These are phyloP conservation scores for Trametes cingulata DNA, from an alignment of 768 basidiomycete species.

Conservation along the genomic window DNA sequence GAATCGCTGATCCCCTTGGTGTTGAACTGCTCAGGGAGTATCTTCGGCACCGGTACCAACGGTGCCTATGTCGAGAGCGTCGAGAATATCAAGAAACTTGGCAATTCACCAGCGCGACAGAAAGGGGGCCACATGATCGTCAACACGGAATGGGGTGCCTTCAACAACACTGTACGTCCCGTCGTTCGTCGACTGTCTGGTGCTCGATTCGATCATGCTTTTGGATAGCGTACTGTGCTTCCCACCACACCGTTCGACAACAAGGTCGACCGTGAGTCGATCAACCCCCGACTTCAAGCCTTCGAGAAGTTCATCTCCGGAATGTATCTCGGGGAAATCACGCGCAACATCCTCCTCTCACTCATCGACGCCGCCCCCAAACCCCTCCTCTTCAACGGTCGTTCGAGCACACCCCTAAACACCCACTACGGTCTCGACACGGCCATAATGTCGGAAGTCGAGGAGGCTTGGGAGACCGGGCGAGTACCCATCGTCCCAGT, in stretches of 20 bases:
- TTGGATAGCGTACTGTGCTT: conserved; percentile 67
- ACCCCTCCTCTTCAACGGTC: conserved; percentile 78
- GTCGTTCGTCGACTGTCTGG: background rate
- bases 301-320: conserved; percentile 99
- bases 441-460: conserved; percentile 84
- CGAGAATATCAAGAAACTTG: conserved; percentile 81
- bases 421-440: conserved; percentile 94
- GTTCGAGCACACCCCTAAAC: conserved; percentile 71
- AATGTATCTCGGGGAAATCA: conserved; percentile 97
- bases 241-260: conserved; percentile 91
- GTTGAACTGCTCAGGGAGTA: conserved; percentile 48
- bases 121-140: conserved; percentile 86
- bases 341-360: conserved; percentile 80
- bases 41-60: conserved; percentile 98
- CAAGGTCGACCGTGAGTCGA: conserved; percentile 87
- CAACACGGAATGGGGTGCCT: conserved; percentile 98
- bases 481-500: conserved; percentile 9
- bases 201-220: background rate
- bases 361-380: conserved; percentile 76
- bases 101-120: conserved; percentile 56
- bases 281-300: conserved; percentile 90
- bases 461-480: conserved; percentile 64
- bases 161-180: conserved; percentile 82
- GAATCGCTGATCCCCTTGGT: no score
- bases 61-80: conserved; percentile 95